Evolutionary conservation across 1,139 yeast genomes (phyloP).

Genomic region (Scheffersomyces insectosa): DNA sequence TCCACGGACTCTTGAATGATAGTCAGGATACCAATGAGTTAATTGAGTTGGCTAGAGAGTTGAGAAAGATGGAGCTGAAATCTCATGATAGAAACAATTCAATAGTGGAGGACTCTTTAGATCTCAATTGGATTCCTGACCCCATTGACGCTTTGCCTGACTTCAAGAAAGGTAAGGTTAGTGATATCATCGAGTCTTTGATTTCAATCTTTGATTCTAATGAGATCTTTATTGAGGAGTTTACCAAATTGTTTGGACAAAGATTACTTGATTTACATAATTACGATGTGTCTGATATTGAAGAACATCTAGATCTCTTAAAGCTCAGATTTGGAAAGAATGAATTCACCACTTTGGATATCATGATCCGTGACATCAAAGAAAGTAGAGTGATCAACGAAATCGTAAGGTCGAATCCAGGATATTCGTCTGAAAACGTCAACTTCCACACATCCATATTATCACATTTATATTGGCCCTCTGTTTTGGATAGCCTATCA

Average conservation of each 20-base stretch:
- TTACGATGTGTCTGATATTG: conserved; percentile 45
- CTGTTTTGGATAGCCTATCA: conserved; percentile 27
- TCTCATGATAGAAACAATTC: conserved; percentile 4
- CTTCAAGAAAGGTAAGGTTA: conserved; percentile 62
- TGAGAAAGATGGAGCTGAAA: conserved; percentile 23
- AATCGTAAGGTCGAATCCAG: conserved; percentile 15
- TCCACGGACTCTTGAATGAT: conserved; percentile 65
- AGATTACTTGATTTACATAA: conserved; percentile 52
- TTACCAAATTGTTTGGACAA: conserved; percentile 65
- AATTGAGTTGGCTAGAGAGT: conserved; percentile 54
- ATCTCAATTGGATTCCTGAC: conserved; percentile 79
- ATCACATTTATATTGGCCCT: conserved; percentile 57
- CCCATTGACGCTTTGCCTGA: conserved; percentile 94
- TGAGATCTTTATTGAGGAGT: conserved; percentile 70
- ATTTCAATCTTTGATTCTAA: conserved; percentile 78
- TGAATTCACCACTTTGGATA: conserved; percentile 70
- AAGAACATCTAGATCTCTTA: conserved; percentile 50
- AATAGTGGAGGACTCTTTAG: conserved; percentile 38
- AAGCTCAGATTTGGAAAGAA: conserved; percentile 67
- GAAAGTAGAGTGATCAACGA: conserved; percentile 47
- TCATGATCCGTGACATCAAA: conserved; percentile 80
- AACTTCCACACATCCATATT: conserved; percentile 33
- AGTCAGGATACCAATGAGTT: conserved; percentile 40
- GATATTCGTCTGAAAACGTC: conserved; percentile 8
- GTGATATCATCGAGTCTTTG: conserved; percentile 71